Evolutionary conservation across 2,329 filamentous ascomycete species (phyloP).

Genomic region (Colletotrichum liriopes): DNA sequence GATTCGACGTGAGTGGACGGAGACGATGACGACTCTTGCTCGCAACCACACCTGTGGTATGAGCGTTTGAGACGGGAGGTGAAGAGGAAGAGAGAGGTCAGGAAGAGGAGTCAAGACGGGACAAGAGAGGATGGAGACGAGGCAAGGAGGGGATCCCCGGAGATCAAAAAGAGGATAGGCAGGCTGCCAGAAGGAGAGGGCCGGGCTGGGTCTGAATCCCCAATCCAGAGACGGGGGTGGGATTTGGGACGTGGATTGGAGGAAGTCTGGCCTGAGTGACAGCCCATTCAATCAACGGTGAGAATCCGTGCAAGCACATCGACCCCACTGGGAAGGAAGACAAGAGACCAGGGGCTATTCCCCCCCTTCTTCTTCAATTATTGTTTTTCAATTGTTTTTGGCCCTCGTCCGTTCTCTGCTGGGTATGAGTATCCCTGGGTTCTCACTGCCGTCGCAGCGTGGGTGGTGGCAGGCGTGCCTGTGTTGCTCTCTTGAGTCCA

Average conservation of each 20-base stretch:
- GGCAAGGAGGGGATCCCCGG: conserved; percentile 35
- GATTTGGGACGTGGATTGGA: conserved; percentile 26
- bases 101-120: conserved; percentile 32
- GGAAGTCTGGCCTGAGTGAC: conserved; percentile 30
- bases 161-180: conserved; percentile 31
- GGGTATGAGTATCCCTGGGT: background rate
- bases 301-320: conserved; percentile 8
- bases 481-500: background rate
- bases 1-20: background rate
- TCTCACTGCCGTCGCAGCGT: background rate
- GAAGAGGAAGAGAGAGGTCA: conserved; percentile 22
- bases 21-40: background rate
- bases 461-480: background rate
- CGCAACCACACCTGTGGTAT: conserved; percentile 18
- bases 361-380: background rate
- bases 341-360: conserved; percentile 1
- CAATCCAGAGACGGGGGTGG: conserved; percentile 21
- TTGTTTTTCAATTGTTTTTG: background rate
- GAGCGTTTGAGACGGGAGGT: conserved; percentile 3
- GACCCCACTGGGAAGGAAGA: conserved; percentile 18
- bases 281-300: conserved; percentile 25
- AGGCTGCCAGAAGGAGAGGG: conserved; percentile 15
- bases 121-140: conserved; percentile 18
- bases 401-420: background rate
- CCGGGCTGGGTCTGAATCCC: conserved; percentile 21